Conservation (phyloP, 192 early-diverging fungal genomes). For the Phycomyces nitens region DNA sequence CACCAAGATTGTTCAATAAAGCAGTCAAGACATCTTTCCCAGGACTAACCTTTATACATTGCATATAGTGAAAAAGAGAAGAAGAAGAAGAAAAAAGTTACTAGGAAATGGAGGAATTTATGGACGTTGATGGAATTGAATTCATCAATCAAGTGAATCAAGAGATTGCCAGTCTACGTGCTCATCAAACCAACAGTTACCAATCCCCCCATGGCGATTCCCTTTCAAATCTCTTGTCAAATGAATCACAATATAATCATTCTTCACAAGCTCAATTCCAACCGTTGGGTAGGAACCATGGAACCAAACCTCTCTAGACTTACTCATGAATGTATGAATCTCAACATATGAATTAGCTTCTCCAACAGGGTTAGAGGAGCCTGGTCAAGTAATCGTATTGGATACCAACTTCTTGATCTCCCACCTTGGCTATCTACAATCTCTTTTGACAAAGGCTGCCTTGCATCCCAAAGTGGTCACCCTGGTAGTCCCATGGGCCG, state of each 20-base stretch:
- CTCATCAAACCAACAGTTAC: background rate
- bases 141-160: constrained; percentile 28
- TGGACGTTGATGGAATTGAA: constrained; percentile 36
- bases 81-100: too few relatives aligned
- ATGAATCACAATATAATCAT: background rate
- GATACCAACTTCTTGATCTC: constrained; percentile 58
- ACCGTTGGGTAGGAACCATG: background rate
- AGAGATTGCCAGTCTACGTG: constrained; percentile 9
- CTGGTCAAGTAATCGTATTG: constrained; percentile 30
- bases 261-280: background rate
- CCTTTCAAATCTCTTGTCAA: background rate
- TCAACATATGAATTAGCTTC: background rate
- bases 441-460: constrained; percentile 23
- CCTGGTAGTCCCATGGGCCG: constrained; percentile 56
- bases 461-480: constrained; percentile 18
- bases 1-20: too few relatives aligned
- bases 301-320: background rate
- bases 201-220: background rate
- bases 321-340: background rate
- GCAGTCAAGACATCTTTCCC: too few relatives aligned
- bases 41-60: too few relatives aligned
- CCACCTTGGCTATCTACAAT: constrained; percentile 44
- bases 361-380: background rate
- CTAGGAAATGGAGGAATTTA: constrained; percentile 11
- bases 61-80: too few relatives aligned